These are phyloP conservation scores for Podospora bellae-mahoneyi DNA, from an alignment of 495 filamentous ascomycete genomes.

Conservation along the genomic window DNA sequence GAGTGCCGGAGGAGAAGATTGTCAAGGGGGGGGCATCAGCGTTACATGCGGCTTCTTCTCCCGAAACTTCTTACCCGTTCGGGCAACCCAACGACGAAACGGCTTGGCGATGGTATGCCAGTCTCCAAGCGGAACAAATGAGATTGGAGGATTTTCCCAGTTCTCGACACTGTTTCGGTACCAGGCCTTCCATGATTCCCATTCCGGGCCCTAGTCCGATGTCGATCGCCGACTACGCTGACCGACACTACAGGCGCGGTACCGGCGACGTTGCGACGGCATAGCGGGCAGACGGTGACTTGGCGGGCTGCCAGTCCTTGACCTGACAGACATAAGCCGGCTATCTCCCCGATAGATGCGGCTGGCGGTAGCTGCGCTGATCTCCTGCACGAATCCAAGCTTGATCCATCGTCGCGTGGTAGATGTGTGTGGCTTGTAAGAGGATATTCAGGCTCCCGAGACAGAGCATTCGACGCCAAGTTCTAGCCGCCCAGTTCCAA, in stretches of 20 bases:
- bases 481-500: not conserved
- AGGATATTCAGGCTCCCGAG: not conserved
- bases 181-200: slow-evolving; percentile 22
- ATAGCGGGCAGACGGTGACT: slow-evolving; percentile 10
- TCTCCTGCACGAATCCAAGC: not conserved
- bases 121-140: not conserved
- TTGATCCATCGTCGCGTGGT: not conserved
- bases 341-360: not conserved
- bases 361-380: not conserved
- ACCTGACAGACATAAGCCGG: not conserved
- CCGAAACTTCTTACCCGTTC: slow-evolving; percentile 18
- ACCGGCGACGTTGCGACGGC: not conserved
- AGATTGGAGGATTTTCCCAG: slow-evolving; percentile 6
- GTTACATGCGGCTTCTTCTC: slow-evolving; percentile 20
- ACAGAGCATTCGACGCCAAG: not conserved
- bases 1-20: not conserved
- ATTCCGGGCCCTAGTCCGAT: slow-evolving; percentile 15
- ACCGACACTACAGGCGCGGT: not conserved
- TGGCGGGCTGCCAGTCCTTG: not conserved
- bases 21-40: not conserved
- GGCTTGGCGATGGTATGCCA: slow-evolving; percentile 12
- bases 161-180: slow-evolving; percentile 16
- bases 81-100: slow-evolving; percentile 11
- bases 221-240: slow-evolving; percentile 8
- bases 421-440: not conserved